These are phyloP conservation scores for Picochlorum sp. DNA, from an alignment of 139 green algal genomes.

Conservation along the genomic window DNA sequence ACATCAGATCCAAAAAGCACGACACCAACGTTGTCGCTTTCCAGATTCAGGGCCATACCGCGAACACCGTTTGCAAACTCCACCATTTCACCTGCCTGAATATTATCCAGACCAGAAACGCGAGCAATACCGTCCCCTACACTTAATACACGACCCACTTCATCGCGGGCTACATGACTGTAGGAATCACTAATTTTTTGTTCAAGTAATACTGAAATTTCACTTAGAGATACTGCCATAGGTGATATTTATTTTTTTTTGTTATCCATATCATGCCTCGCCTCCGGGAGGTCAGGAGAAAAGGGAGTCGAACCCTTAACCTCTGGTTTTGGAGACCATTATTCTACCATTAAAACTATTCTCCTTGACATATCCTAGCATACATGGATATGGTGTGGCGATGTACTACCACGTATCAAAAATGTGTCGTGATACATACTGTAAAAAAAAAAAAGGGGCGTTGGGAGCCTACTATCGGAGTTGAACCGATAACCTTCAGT, in stretches of 20 bases:
- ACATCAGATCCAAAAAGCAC: conserved; percentile 80
- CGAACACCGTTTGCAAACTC: conserved; percentile 77
- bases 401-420: neutral
- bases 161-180: conserved; percentile 42
- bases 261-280: conserved; percentile 15
- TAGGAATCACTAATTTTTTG: conserved; percentile 47
- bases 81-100: conserved; percentile 83
- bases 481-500: conserved; percentile 14
- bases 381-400: too few relatives aligned
- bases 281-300: conserved; percentile 13
- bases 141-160: conserved; percentile 74
- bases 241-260: conserved; percentile 27
- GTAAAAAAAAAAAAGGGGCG: neutral
- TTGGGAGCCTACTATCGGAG: conserved; percentile 12
- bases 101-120: conserved; percentile 77
- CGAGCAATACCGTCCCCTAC: conserved; percentile 90
- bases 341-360: conserved; percentile 41
- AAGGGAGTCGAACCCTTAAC: conserved; percentile 31
- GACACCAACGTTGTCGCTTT: conserved; percentile 85
- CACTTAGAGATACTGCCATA: conserved; percentile 39
- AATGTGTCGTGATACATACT: conserved; percentile 1
- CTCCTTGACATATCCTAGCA: conserved; percentile 4
- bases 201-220: conserved; percentile 46
- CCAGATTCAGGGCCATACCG: conserved; percentile 88
- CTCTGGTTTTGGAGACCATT: conserved; percentile 27